These are phyloP conservation scores for Discostella stelligeroides DNA, from an alignment of 108 stramenopile genomes.

Conservation along the genomic window DNA sequence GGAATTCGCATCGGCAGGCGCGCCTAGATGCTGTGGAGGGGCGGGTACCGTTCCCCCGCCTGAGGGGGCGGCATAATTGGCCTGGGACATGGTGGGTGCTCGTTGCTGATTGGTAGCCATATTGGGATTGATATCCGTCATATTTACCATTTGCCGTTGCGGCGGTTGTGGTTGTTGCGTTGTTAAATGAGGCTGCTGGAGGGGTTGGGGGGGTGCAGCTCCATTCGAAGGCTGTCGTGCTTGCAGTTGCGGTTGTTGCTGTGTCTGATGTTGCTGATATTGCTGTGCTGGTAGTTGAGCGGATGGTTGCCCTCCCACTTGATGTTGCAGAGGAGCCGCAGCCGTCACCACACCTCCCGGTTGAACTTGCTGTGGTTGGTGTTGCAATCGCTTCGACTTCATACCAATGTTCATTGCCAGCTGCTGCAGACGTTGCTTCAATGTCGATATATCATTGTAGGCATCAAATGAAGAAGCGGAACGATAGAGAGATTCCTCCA, in stretches of 20 bases:
- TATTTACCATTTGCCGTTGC: constrained; percentile 74
- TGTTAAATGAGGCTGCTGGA: constrained; percentile 49
- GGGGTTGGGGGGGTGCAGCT: constrained; percentile 35
- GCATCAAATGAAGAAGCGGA: constrained; percentile 88
- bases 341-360: not conserved
- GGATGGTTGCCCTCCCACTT: constrained; percentile 21
- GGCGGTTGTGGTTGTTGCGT: constrained; percentile 57
- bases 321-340: constrained; percentile 17
- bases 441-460: constrained; percentile 88
- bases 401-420: constrained; percentile 92
- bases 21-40: constrained; percentile 18
- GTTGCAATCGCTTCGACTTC: constrained; percentile 79
- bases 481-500: constrained; percentile 93
- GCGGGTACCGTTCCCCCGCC: constrained; percentile 31
- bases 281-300: constrained; percentile 23
- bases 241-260: constrained; percentile 54
- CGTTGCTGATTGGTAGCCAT: constrained; percentile 48
- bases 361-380: constrained; percentile 49
- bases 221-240: constrained; percentile 35
- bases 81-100: constrained; percentile 40
- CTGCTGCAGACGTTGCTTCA: constrained; percentile 93
- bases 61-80: constrained; percentile 45
- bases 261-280: constrained; percentile 36
- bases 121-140: constrained; percentile 83
- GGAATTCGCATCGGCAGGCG: constrained; percentile 11